These are phyloP conservation scores for Colletotrichum sojae DNA, from an alignment of 2,329 filamentous ascomycete genomes.

Conservation along the genomic window DNA sequence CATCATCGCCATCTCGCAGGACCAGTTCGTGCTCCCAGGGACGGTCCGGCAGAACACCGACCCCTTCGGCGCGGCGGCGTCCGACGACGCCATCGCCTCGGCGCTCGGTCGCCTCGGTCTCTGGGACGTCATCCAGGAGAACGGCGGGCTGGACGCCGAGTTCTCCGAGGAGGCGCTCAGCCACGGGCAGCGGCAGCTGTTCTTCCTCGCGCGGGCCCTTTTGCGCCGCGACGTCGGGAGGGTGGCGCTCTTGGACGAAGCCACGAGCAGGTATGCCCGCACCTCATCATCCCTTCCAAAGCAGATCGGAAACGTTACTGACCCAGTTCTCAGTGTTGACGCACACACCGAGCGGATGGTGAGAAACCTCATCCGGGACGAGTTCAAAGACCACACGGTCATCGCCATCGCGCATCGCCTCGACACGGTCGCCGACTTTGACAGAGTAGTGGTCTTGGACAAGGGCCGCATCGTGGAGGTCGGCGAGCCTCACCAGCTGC, in stretches of 20 bases:
- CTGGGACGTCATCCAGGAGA: slow-evolving; percentile 45
- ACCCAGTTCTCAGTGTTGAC: slow-evolving; percentile 48
- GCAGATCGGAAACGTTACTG: background rate
- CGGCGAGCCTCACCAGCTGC: slow-evolving; percentile 22
- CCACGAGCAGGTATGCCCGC: slow-evolving; percentile 44
- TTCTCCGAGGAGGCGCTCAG: slow-evolving; percentile 51
- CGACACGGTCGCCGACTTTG: slow-evolving; percentile 59
- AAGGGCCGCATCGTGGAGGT: slow-evolving; percentile 40
- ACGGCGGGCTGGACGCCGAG: slow-evolving; percentile 28
- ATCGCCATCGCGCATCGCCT: slow-evolving; percentile 58
- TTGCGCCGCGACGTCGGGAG: slow-evolving; percentile 51
- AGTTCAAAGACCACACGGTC: slow-evolving; percentile 65
- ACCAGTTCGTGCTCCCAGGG: slow-evolving; percentile 34
- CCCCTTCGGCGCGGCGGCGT: slow-evolving; percentile 11
- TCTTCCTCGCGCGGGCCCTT: slow-evolving; percentile 50
- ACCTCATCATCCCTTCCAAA: background rate
- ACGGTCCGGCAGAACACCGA: slow-evolving; percentile 71
- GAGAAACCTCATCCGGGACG: slow-evolving; percentile 48
- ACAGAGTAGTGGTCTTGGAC: slow-evolving; percentile 39
- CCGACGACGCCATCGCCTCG: slow-evolving; percentile 51
- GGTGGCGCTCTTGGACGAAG: slow-evolving; percentile 63
- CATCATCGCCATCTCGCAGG: slow-evolving; percentile 39
- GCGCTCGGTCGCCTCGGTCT: slow-evolving; percentile 36
- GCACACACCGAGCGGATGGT: slow-evolving; percentile 50
- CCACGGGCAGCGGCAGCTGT: slow-evolving; percentile 51